Evolutionary conservation across 139 green algal species (phyloP), one percentile per base, ranked within the genome.

Genomic region (Auxenochlorella protothecoides): DNA sequence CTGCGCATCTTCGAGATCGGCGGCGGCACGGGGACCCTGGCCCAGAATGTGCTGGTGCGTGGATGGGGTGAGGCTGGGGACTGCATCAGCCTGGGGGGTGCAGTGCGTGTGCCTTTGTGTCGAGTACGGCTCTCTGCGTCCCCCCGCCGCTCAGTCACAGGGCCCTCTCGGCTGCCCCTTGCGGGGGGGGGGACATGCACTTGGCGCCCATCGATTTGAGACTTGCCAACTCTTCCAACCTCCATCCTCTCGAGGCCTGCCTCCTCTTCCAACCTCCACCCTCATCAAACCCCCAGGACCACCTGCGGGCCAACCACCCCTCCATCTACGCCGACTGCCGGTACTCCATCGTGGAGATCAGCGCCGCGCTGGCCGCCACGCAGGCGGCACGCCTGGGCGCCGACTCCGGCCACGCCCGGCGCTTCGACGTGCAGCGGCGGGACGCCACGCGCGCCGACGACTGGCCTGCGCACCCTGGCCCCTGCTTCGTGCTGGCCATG

Each of bases 1-100:
- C 75, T 96, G 56, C n/a, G 61, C 7, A 87, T 96, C 0, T 76
- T 85, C 9, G 90, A 96, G 81, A 74, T 96, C 13, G 91, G 91
- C 2, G 91, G 87, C 8, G 91, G 91, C 53, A 92, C 85, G 6
- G 91, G 90, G 55, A 91, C 85, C 0, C 80, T 96, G 53, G 90
- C 90, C 0, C 62, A 60, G 6, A 79, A 90, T 74, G 75, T 95
- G 0, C 76, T 96, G 84, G 87, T 92, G 68, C 7, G 79, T 3
- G 8, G 5, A 44, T 44, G 27, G 27, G 27, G 27, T 44, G 27
- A 44, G 27, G 27, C 27, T 44, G 27, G 27, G 27, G 27, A 44
- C 27, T 44, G 27, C 27, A 44, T 44, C 27, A 44, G 27, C 27
- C 27, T 44, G 59, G 12, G 59, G 55, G 13, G 54, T 12, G 59